phyloP scores from a whole-genome alignment of 345 rosid species.

The Acer campestre region DNA sequence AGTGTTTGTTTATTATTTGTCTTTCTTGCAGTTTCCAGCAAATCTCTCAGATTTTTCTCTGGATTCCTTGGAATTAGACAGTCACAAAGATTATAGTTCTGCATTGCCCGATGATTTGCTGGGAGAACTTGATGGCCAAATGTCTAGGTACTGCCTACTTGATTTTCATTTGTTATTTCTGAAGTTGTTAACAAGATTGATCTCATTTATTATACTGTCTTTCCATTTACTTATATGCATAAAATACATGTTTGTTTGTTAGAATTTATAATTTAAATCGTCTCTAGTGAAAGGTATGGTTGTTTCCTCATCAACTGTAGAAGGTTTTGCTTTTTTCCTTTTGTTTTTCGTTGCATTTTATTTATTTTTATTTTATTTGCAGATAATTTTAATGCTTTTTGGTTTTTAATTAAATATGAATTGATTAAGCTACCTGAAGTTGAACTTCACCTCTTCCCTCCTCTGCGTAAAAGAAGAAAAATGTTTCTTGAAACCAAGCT shows the following conservation, averaged over 20 bases:
- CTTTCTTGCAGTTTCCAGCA: slow-evolving; percentile 82
- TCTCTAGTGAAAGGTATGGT: background rate
- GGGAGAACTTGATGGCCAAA: slow-evolving; percentile 56
- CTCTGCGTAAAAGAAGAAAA: background rate
- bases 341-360: background rate
- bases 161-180: slow-evolving; percentile 15
- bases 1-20: slow-evolving; percentile 17
- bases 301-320: background rate
- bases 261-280: background rate
- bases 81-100: slow-evolving; percentile 54
- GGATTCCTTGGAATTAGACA: slow-evolving; percentile 60
- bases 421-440: background rate
- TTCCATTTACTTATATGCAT: slow-evolving; percentile 5
- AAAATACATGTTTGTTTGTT: background rate
- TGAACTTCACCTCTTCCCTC: background rate
- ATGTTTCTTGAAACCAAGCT: background rate
- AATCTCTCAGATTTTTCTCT: slow-evolving; percentile 50
- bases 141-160: slow-evolving; percentile 54
- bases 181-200: background rate
- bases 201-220: slow-evolving; percentile 4
- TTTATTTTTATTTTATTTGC: background rate
- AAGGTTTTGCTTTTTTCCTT: slow-evolving; percentile 6
- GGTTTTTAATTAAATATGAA: background rate
- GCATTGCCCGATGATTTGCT: slow-evolving; percentile 58
- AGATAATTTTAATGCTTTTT: background rate